Evolutionary conservation across 2,329 filamentous ascomycete genomes (phyloP), one percentile per base, ranked within the genome.

Genomic region (Nectriaceae sp.): DNA sequence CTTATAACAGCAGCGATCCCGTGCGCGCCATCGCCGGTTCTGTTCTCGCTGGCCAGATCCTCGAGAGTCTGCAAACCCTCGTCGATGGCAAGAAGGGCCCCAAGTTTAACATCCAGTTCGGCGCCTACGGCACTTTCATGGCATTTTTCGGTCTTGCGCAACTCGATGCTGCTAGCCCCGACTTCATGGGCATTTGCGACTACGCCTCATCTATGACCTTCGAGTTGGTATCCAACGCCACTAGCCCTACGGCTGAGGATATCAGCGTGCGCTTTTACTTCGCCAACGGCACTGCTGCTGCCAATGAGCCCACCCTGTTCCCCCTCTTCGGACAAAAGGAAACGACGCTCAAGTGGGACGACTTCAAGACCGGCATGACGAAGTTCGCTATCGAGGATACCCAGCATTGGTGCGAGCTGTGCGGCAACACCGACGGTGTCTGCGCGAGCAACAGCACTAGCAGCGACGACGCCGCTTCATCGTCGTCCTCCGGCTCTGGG

Each of bases 151-250:
- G 82, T 6, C 74, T 84, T 16, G 71, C 80, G 5, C 66, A 76
- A 51, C 74, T 85, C 47, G 70, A 73, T 5, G 63, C 69, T 11
- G 77, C 72, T 2, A 80, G 76, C 49, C 57, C 70, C 1, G 73
- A 88, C 66, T 96, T 96, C 74, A 84, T 74, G 50, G 88, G 88
- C 46, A 75, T 96, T 11, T 84, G 87, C n/a, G 86, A 91, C 71
- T 96, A 96, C 62, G 90, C 90, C 4, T 87, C 85, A 3, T 84
- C 84, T 55, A 90, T 96, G 81, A 77, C 77, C 5, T 92, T 95
- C 66, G 92, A 96, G 75, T 73, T 86, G 19, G 74, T 84, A 45
- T 82, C 81, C 56, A 69, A 79, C 78, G 71, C 73, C 3, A 75
- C 70, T 11, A 57, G 63, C 65, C 80, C 84, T 11, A 54, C 60